A percentile compares a stretch with the other conserved stretches of the same genome.
phyloP scores from a whole-genome alignment of 441 rosid species.

The Aquilaria agallochum region DNA sequence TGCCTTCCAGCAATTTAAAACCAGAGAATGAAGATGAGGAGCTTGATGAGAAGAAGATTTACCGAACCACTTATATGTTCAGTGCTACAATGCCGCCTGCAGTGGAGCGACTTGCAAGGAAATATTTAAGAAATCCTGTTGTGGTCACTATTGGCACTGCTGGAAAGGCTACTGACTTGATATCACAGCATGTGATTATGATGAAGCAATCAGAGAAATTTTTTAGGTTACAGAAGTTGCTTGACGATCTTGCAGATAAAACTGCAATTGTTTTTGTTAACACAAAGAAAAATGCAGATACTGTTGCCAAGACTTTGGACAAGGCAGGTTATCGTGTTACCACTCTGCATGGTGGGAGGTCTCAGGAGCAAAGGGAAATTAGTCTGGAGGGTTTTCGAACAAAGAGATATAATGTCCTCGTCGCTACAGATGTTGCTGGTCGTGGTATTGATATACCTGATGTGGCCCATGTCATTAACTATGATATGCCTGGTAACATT shows the following conservation, averaged over 20 bases:
- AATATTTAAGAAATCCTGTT: constrained; percentile 91
- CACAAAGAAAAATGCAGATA: constrained; percentile 73
- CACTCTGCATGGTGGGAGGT: constrained; percentile 92
- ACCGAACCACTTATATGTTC: constrained; percentile 92
- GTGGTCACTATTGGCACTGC: constrained; percentile 94
- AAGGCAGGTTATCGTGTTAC: constrained; percentile 88
- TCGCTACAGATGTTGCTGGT: constrained; percentile 95
- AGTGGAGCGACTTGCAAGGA: constrained; percentile 92
- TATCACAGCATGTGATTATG: constrained; percentile 80
- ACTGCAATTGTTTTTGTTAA: constrained; percentile 91
- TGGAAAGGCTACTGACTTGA: constrained; percentile 87
- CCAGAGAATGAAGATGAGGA: constrained; percentile 97
- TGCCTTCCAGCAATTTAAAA: constrained; percentile 94
- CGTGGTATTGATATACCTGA: constrained; percentile 94
- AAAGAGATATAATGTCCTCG: constrained; percentile 78
- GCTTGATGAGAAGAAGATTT: constrained; percentile 89
- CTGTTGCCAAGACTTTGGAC: constrained; percentile 76
- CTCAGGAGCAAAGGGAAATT: constrained; percentile 88
- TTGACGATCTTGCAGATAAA: constrained; percentile 80
- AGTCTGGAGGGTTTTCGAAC: constrained; percentile 73
- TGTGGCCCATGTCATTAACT: constrained; percentile 92
- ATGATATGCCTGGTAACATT: constrained; percentile 84
- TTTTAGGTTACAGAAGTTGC: constrained; percentile 61
- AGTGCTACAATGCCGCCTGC: constrained; percentile 97
- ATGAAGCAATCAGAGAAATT: constrained; percentile 79